A percentile compares a stretch with the other conserved stretches of the same genome.
Evolutionary conservation across 345 rosid genomes (phyloP).

Genomic region (Hibiscus syriacus): DNA sequence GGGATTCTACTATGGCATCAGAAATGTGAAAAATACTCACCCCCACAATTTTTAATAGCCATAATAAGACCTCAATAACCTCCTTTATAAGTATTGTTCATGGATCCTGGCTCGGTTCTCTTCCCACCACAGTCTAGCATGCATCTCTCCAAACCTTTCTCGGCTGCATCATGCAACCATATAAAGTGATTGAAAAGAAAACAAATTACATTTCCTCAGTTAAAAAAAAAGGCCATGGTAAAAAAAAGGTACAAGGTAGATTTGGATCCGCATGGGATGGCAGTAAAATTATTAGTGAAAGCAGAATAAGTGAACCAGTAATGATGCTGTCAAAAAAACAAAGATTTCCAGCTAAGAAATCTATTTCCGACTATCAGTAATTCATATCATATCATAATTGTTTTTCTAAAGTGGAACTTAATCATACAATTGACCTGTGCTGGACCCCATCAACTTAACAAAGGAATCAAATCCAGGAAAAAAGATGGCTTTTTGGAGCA

Average conservation of each 20-base stretch:
- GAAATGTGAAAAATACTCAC: not conserved
- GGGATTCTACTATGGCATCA: conserved; percentile 8
- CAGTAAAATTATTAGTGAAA: conserved; percentile 2
- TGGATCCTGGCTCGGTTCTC: conserved; percentile 93
- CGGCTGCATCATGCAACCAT: conserved; percentile 46
- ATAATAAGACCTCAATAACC: not conserved
- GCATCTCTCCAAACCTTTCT: conserved; percentile 90
- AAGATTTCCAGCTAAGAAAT: not conserved
- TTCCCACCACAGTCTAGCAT: conserved; percentile 97
- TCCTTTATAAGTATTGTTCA: conserved; percentile 65
- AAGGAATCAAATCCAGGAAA: conserved; percentile 4
- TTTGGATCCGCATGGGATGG: not conserved
- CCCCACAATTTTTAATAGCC: conserved; percentile 4
- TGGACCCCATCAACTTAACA: conserved; percentile 13
- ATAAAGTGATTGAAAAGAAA: not conserved
- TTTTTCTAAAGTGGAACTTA: conserved; percentile 12
- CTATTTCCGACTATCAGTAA: conserved; percentile 9
- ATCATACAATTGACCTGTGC: conserved; percentile 6
- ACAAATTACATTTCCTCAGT: not conserved
- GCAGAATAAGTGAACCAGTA: conserved; percentile 12
- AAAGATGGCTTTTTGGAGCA: not conserved
- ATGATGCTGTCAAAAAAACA: conserved; percentile 3
- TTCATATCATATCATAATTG: conserved; percentile 13
- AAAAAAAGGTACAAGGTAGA: not conserved
- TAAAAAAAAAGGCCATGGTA: not conserved